Evolutionary conservation across 75 land plant genomes (phyloP).

Genomic region (Cunninghamia lanceolata): DNA sequence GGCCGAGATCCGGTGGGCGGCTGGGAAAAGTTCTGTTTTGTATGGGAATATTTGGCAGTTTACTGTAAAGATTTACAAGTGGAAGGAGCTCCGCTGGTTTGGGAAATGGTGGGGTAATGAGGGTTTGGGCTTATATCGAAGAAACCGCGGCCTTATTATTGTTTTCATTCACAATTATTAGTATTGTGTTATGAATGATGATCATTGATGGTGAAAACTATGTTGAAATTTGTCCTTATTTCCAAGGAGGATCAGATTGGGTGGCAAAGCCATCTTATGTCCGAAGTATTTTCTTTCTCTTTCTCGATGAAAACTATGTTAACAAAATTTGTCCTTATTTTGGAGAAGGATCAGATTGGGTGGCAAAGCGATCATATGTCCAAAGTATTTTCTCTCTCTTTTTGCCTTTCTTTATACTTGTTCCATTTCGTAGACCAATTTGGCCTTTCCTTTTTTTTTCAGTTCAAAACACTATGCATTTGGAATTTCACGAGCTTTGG

Average conservation of each 20-base stretch:
- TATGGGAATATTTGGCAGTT: neutral
- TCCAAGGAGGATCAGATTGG: neutral
- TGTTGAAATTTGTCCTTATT: neutral
- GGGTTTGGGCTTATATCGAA: neutral
- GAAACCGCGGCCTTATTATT: neutral
- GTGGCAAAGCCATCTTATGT: neutral
- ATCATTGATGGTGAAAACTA: constrained; percentile 7
- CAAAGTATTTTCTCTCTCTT: neutral
- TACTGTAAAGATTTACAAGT: neutral
- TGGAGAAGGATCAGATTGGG: constrained; percentile 7
- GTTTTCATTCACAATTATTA: neutral
- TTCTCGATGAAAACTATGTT: neutral
- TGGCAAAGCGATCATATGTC: neutral
- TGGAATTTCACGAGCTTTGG: neutral
- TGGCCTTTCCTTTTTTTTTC: neutral
- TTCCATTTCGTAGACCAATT: neutral
- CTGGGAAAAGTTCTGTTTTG: neutral
- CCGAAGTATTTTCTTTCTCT: neutral
- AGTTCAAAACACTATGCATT: neutral
- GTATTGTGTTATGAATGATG: neutral
- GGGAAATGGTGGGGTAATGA: neutral
- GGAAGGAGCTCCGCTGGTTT: neutral
- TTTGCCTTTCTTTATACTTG: no score
- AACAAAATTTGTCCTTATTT: neutral
- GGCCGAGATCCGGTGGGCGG: constrained; percentile 1